Evolutionary conservation across 176 grass and related monocot genomes (phyloP).

Genomic region (Oryza brachyantha): DNA sequence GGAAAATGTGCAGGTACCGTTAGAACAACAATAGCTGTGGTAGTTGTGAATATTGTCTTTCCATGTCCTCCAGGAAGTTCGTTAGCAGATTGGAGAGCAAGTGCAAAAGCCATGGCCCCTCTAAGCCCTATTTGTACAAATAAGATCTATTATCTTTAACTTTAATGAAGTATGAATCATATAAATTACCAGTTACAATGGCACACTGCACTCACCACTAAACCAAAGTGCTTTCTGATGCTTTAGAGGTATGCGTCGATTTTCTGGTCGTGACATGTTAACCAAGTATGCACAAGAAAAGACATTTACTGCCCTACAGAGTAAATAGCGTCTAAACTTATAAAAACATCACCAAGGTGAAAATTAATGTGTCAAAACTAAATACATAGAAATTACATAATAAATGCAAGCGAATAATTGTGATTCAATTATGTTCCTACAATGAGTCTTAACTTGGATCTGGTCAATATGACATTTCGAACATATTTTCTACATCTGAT

Average conservation of each 20-base stretch:
- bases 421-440: constrained; percentile 4
- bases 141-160: constrained; percentile 9
- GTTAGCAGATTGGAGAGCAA: constrained; percentile 97
- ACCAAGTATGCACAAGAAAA: constrained; percentile 93
- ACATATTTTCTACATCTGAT: not conserved
- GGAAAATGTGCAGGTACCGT: constrained; percentile 57
- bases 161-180: not conserved
- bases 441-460: not conserved
- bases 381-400: not conserved
- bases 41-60: constrained; percentile 88
- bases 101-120: constrained; percentile 99
- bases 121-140: constrained; percentile 70
- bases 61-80: constrained; percentile 98
- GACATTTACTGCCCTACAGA: constrained; percentile 81
- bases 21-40: constrained; percentile 95
- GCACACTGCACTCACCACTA: constrained; percentile 57
- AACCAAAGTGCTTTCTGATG: constrained; percentile 99
- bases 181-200: constrained; percentile 1
- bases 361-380: not conserved
- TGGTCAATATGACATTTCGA: not conserved
- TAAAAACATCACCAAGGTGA: not conserved
- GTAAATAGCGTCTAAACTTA: constrained; percentile 3
- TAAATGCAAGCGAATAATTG: not conserved
- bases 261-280: constrained; percentile 72
- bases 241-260: constrained; percentile 85